phyloP scores from a whole-genome alignment of 805 yeast genomes.

The Nakazawaea anatomiae region DNA sequence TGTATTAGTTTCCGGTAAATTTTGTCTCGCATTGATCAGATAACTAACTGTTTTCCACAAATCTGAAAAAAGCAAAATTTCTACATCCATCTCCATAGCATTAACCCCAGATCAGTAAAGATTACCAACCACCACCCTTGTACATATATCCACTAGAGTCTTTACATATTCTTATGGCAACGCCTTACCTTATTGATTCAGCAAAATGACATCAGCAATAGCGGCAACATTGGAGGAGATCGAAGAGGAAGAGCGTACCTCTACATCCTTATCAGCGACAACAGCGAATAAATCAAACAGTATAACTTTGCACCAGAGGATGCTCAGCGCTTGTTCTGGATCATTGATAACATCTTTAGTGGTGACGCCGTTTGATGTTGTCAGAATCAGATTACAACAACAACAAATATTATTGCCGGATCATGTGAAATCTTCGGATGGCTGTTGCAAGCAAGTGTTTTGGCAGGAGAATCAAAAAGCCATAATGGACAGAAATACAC shows the following conservation, averaged over 20 bases:
- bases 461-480: conserved; percentile 19
- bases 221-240: conserved; percentile 11
- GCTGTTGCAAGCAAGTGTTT: conserved; percentile 33
- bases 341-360: conserved; percentile 66
- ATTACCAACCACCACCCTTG: neutral
- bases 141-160: neutral
- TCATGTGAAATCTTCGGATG: conserved; percentile 17
- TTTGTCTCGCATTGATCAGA: neutral
- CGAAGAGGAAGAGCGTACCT: neutral
- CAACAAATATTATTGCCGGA: conserved; percentile 54
- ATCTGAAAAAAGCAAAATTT: neutral
- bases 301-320: conserved; percentile 51
- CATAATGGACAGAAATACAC: neutral
- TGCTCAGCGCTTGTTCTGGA: conserved; percentile 77
- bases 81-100: neutral
- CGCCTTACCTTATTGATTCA: neutral
- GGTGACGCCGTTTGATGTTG: conserved; percentile 79
- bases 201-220: conserved; percentile 10
- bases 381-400: conserved; percentile 70
- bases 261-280: neutral
- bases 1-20: too few species aligned
- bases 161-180: neutral
- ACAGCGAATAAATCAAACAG: neutral
- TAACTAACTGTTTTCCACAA: neutral
- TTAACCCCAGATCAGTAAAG: neutral